Base-by-base conservation (phyloP, 176 grass and related monocot genomes). In the Chrysopogon serrulatus region DNA sequence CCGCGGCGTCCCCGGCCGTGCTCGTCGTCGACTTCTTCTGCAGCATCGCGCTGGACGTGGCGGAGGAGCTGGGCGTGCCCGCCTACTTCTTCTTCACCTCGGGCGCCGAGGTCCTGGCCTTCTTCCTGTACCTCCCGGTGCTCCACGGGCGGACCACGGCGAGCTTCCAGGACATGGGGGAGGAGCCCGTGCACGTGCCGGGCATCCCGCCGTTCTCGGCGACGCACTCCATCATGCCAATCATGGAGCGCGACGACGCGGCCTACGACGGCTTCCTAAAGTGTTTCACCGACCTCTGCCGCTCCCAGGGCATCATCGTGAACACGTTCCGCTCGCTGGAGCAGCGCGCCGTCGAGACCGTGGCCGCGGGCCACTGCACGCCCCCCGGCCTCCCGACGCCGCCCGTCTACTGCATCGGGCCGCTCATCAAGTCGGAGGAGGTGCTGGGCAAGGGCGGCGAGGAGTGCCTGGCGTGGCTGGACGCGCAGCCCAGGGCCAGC, bases 21-120 rank as follows among this genome's bases (percentile, higher is more conserved):
- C 88, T 90, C 64, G 33, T 95, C 8, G 0, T 95, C 62, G 93
- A 92, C 78, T 61, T 92, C 10, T 92, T 92, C 67, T 95, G 93
- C 69, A 63, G 37, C 56, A 23, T 30, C 42, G 81, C 90, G 13
- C 73, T 90, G n/a, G 86, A 73, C 39, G 88, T 81, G 7, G 93
- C 90, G 15, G 13, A 31, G 23, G 85, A 90, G 5, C 85, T 95
- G 64, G 81, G 74, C 16, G 70, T 92, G 18, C 90, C 90, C 1
- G 67, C 69, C 44, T 92, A 88, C 76, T 35, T 87, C 51, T 95
- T 92, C 88, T 90, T 34, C 78, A 85, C 93, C 24, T 86, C 90
- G 3, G 75, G 93, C 21, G 88, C 86, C 2, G 23, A 77, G 54
- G 34, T 80, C 71, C 86, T 88, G 34, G 79, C 66, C 74, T 76